Evolutionary conservation across 371 early-diverging fungal species (phyloP), one percentile per base, ranked within the genome.

Genomic region (Batkoa obscura): DNA sequence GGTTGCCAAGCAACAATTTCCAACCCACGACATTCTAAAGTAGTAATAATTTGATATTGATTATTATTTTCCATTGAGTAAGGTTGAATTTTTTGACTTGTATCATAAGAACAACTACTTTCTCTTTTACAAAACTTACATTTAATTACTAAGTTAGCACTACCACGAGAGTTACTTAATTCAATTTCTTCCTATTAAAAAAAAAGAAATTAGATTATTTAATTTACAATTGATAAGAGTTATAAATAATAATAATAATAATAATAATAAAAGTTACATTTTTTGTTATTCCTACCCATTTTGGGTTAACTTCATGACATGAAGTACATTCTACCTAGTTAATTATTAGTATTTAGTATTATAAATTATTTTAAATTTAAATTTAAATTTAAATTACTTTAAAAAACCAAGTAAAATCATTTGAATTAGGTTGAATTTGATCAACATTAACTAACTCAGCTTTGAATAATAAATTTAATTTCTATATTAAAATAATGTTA

Each of bases 61-160:
- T 1, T 35, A 4, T 10, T 50, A 15, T 38, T 49, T n/a, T 59
- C 56, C 3, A 43, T 55, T 1, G 34, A 6, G 41, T 46, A 54
- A 34, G 51, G 46, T 43, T 47, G 31, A 32, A 23, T 34, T 6
- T 15, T 17, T 12, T 23, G 17, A 33, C 2, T 38, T 0, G 45
- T 38, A 50, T 34, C 56, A 39, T 41, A 41, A 15, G 43, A 72
- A 12, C 81, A 79, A 45, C 78, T 77, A 37, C 74, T 69, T 63
- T 88, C 87, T 43, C 83, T 79, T 59, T 80, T 84, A 73, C 95
- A 94, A 59, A 83, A 83, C 71, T 92, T 90, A 82, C 95, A 94
- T 51, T 72, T 73, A 83, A 93, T 88, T 13, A 88, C 85, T 50
- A 92, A 68, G 67, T 91, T 90, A 55, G 93, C 89, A 33, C 71